Base-by-base conservation (phyloP, 495 filamentous ascomycete genomes). In the Pseudotulostoma volvatum region DNA sequence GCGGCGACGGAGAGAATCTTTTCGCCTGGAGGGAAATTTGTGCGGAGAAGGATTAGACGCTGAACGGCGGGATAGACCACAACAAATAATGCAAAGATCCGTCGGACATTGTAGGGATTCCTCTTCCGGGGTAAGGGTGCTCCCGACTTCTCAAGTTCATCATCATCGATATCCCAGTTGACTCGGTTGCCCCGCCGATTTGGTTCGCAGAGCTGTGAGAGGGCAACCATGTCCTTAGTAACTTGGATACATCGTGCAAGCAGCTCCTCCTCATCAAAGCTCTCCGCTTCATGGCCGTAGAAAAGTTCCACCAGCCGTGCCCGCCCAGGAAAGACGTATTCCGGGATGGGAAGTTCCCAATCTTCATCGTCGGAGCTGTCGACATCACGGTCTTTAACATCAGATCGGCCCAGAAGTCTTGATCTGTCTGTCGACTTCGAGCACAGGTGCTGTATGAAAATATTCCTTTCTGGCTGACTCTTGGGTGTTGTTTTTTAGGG, bases 11-110 rank as follows among this genome's bases (percentile, higher is more conserved):
- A 57, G 52, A 45, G 52, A 54, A 36, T 55, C 51, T 28, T 28
- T 34, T 34, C 45, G 45, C 33, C 50, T 50, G n/a, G 45, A 18
- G 36, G 54, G 49, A 47, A 57, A 53, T 44, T 40, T 48, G 38
- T 55, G 38, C 28, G 42, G 51, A 52, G 45, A 47, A 45, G 43
- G 50, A 31, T 51, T 57, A 18, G 47, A 57, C 20, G 38, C 16
- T 32, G 41, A 55, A 34, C 36, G 31, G 18, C 31, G 41, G 25
- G 49, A 54, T 49, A 44, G 4, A 48, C 54, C 43, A 39, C 15
- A 52, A 44, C 38, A 54, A 28, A 57, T 50, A 30, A 54, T 57
- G 39, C 44, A 54, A 25, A 54, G 25, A 51, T 54, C 41, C n/a
- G 39, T 56, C 41, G 39, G 44, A 32, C 36, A 53, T 8, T 48